Base-by-base conservation (phyloP, 441 rosid genomes). In the Populus hybrid region DNA sequence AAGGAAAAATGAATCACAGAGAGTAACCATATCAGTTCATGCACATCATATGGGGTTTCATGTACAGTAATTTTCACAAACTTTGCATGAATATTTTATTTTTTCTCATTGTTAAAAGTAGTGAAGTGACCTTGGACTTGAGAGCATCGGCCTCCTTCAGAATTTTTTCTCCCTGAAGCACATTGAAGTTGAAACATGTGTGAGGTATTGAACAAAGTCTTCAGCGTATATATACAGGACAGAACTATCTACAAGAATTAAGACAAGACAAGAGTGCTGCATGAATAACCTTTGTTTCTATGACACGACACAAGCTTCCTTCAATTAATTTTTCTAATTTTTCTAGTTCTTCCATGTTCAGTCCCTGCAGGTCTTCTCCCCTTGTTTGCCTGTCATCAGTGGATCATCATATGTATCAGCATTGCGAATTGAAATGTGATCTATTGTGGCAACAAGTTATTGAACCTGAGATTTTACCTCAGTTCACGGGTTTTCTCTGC, bases 321-420 rank as follows among this genome's bases (percentile, higher is more conserved):
- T 82, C 80, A 19, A 83, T 73, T n/a, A 69, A 40, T 35, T 76
- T 80, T 76, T 86, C 88, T 10, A 86, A 50, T 24, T 77, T 65
- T 0, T 65, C 66, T 19, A 86, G 30, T 75, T 83, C 81, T n/a
- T 78, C 82, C 0, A 84, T 11, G 75, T 6, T 76, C 80, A 86
- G 57, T 10, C 78, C 83, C 42, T 86, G 84, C 24, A 86, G 84
- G 36, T 80, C 85, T 76, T 86, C 85, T 67, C 88, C 88, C 42
- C 68, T 82, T 76, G 82, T 23, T 59, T 74, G 83, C 78, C 88
- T 86, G 80, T 63, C 21, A 57, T 32, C 21, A 50, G 32, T 23
- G 12, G 19, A 35, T 53, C 26, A 46, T 71, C 23, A 53, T 53
- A 50, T 50, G 8, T 59, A 18, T 40, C 53, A 14, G 23, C 23